phyloP scores from a whole-genome alignment of 2,329 filamentous ascomycete genomes.

The Sclerotinia subarctica region DNA sequence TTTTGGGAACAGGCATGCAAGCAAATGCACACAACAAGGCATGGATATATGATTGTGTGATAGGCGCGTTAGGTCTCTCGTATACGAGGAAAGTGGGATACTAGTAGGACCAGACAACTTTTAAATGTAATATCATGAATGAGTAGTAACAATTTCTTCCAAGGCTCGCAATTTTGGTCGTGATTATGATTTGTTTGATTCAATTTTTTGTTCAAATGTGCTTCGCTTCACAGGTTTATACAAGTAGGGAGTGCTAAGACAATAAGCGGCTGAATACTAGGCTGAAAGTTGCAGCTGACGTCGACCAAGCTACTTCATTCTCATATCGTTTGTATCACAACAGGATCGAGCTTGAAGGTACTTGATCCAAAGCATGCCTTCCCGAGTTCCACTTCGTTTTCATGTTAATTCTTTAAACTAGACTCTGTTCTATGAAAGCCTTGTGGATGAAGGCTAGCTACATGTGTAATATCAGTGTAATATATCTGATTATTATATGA shows the following conservation, averaged over 20 bases:
- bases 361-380: background rate
- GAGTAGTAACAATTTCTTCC: constrained; percentile 10
- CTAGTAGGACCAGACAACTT: background rate
- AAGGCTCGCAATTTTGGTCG: background rate
- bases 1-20: constrained; percentile 14
- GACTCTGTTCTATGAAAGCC: no score
- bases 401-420: no score
- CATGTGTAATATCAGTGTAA: no score
- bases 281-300: background rate
- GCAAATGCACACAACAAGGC: constrained; percentile 13
- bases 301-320: background rate
- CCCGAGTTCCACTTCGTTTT: no score
- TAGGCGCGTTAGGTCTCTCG: background rate
- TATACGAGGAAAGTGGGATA: background rate
- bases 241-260: background rate
- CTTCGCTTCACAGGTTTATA: no score
- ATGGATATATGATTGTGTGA: constrained; percentile 22
- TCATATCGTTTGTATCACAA: background rate
- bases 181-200: background rate
- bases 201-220: no score
- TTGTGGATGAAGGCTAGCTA: no score
- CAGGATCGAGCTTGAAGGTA: background rate
- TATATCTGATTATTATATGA: no score
- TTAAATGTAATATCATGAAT: constrained; percentile 33
- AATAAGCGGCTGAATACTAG: background rate